phyloP scores from a whole-genome alignment of 495 filamentous ascomycete species.

The Cercophora scortea region DNA sequence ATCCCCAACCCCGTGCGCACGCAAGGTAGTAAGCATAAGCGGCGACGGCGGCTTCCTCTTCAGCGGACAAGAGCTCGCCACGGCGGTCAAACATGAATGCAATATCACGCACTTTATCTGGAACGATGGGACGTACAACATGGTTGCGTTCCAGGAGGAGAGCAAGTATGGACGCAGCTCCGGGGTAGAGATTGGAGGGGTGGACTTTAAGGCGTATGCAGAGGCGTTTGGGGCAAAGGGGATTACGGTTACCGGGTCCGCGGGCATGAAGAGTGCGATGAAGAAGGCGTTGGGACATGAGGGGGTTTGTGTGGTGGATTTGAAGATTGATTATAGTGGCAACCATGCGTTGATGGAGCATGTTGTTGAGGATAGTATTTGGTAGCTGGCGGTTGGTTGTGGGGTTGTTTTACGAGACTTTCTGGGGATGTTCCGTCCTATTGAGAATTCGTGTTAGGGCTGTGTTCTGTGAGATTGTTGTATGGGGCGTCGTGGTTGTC shows the following conservation, averaged over 20 bases:
- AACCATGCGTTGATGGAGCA: constrained; percentile 15
- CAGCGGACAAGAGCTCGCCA: constrained; percentile 22
- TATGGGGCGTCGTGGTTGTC: too few species aligned
- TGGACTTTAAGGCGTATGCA: constrained; percentile 29
- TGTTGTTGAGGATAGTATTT: constrained; percentile 7
- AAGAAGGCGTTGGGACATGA: constrained; percentile 20
- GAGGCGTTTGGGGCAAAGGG: constrained; percentile 31
- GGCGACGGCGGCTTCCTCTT: constrained; percentile 36
- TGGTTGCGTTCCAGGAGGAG: constrained; percentile 36
- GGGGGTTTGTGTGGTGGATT: constrained; percentile 31
- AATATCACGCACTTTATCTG: constrained; percentile 35
- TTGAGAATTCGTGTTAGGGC: too few species aligned
- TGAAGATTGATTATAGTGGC: constrained; percentile 25
- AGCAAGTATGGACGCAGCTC: constrained; percentile 29
- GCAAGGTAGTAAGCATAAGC: constrained; percentile 26
- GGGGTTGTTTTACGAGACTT: too few species aligned
- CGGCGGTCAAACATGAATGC: constrained; percentile 31
- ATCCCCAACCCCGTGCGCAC: constrained; percentile 15
- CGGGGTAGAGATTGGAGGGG: constrained; percentile 26
- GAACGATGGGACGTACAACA: constrained; percentile 34
- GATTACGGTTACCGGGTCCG: constrained; percentile 14
- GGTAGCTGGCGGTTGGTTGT: neutral
- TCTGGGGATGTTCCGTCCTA: too few species aligned
- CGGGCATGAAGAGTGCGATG: constrained; percentile 25
- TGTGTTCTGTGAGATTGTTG: too few species aligned